Percentiles rank a stretch among this genome's conserved stretches.
phyloP scores from a whole-genome alignment of 1,139 yeast species.

The Saccharomycopsis crataegensis region DNA sequence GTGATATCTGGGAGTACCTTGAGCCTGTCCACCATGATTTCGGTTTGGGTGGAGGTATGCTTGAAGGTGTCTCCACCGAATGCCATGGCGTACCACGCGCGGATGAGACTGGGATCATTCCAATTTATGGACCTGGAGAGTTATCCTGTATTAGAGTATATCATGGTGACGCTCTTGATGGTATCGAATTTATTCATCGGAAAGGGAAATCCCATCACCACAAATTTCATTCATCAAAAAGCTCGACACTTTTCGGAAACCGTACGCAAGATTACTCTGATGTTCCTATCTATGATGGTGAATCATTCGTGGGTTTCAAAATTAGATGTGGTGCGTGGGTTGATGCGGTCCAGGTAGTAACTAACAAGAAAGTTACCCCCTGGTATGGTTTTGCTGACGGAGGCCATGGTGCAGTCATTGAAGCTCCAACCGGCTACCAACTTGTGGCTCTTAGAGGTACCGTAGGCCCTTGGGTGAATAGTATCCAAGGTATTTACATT shows the following conservation, averaged over 20 bases:
- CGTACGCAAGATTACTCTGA: constrained; percentile 52
- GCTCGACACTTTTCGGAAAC: constrained; percentile 49
- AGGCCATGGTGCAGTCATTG: constrained; percentile 48
- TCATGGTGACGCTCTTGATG: constrained; percentile 76
- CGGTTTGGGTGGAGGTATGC: constrained; percentile 30
- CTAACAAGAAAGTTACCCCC: constrained; percentile 43
- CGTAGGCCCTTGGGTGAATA: constrained; percentile 10
- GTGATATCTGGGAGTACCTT: constrained; percentile 26
- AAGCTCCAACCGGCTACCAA: not conserved
- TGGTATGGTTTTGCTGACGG: constrained; percentile 60
- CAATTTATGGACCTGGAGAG: not conserved
- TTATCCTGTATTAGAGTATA: constrained; percentile 43
- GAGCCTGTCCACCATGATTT: constrained; percentile 34
- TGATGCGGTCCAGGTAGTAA: constrained; percentile 67
- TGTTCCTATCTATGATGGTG: constrained; percentile 47
- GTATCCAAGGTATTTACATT: constrained; percentile 11
- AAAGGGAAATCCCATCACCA: no score
- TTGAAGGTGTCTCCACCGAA: constrained; percentile 36
- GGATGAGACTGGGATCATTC: not conserved
- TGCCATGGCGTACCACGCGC: no score
- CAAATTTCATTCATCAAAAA: no score
- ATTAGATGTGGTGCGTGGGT: constrained; percentile 82
- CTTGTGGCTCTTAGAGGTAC: constrained; percentile 9
- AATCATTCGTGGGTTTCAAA: constrained; percentile 49
- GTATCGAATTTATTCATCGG: constrained; percentile 38